A percentile compares a stretch with the other conserved stretches of the same genome.
These are phyloP conservation scores for Kwoniella shivajii DNA, from an alignment of 1,284 basidiomycete species.

Conservation along the genomic window DNA sequence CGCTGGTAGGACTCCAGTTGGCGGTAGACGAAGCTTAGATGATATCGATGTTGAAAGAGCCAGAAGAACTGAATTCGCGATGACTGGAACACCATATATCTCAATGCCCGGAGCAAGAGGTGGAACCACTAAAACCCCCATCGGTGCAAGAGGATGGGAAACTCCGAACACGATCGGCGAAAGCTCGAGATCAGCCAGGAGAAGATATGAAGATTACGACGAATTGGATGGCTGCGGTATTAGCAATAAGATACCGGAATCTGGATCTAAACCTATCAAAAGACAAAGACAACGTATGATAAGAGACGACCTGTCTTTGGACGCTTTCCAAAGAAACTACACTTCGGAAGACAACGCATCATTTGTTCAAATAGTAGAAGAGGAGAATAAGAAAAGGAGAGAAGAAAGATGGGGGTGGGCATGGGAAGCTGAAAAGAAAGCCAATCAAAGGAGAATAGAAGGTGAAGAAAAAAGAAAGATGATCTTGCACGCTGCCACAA, in stretches of 20 bases:
- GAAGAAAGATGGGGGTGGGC: constrained; percentile 84
- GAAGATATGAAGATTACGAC: constrained; percentile 11
- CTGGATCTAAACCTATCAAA: constrained; percentile 17
- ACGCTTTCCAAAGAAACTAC: constrained; percentile 83
- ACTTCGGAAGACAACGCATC: constrained; percentile 95
- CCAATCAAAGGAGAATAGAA: constrained; percentile 59
- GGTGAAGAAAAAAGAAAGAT: constrained; percentile 52
- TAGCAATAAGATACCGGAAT: neutral
- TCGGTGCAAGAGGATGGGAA: constrained; percentile 50
- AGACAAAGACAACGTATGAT: constrained; percentile 25
- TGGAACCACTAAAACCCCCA: constrained; percentile 33
- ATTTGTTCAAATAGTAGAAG: constrained; percentile 84
- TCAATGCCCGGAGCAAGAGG: constrained; percentile 25
- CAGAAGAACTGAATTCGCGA: constrained; percentile 30
- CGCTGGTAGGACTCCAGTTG: constrained; percentile 13
- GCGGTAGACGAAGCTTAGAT: constrained; percentile 13
- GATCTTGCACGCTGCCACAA: constrained; percentile 49
- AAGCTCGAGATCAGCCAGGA: constrained; percentile 18
- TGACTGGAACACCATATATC: constrained; percentile 46
- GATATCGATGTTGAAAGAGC: constrained; percentile 21
- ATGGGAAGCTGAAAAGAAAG: constrained; percentile 81
- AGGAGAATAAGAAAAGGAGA: constrained; percentile 73
- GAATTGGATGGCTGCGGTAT: constrained; percentile 15
- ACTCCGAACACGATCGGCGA: constrained; percentile 28
- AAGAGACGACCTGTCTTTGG: constrained; percentile 63